Evolutionary conservation across 805 yeast species (phyloP).

Genomic region (Candida mattraensis): DNA sequence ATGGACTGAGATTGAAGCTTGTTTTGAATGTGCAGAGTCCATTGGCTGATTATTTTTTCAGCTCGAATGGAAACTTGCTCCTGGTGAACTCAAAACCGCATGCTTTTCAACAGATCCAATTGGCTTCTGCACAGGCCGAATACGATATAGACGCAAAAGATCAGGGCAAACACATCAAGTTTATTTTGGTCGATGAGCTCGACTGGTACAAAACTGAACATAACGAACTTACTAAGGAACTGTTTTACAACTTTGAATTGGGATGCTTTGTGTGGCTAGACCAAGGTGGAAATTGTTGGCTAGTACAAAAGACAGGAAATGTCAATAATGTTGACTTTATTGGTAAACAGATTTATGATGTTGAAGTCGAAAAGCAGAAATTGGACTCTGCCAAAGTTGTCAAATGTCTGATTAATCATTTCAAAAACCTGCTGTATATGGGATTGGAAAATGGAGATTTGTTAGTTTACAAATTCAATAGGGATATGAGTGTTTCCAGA

Average conservation of each 20-base stretch:
- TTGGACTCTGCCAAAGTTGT: conserved; percentile 17
- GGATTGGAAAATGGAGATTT: conserved; percentile 39
- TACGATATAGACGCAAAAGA: conserved; percentile 21
- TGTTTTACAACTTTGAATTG: conserved; percentile 24
- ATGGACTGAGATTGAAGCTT: conserved; percentile 33
- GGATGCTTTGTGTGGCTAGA: conserved; percentile 34
- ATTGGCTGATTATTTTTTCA: conserved; percentile 30
- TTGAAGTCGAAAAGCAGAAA: too few relatives aligned
- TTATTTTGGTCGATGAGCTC: conserved; percentile 30
- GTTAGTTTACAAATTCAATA: conserved; percentile 37
- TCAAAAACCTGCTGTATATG: conserved; percentile 41
- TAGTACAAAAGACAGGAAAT: conserved; percentile 19
- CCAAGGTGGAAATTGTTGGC: conserved; percentile 31
- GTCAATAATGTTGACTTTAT: conserved; percentile 18
- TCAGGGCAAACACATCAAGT: conserved; percentile 29
- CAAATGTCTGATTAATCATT: conserved; percentile 39
- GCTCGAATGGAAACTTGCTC: conserved; percentile 26
- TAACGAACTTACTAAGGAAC: conserved; percentile 13
- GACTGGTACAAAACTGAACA: conserved; percentile 32
- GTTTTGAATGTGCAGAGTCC: conserved; percentile 37
- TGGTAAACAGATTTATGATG: conserved; percentile 27
- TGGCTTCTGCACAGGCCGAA: conserved; percentile 17
- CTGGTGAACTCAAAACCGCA: conserved; percentile 33
- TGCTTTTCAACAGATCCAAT: conserved; percentile 35
- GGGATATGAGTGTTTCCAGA: conserved; percentile 30